phyloP scores from a whole-genome alignment of 345 rosid genomes.

The Aquilaria yunnanensis region DNA sequence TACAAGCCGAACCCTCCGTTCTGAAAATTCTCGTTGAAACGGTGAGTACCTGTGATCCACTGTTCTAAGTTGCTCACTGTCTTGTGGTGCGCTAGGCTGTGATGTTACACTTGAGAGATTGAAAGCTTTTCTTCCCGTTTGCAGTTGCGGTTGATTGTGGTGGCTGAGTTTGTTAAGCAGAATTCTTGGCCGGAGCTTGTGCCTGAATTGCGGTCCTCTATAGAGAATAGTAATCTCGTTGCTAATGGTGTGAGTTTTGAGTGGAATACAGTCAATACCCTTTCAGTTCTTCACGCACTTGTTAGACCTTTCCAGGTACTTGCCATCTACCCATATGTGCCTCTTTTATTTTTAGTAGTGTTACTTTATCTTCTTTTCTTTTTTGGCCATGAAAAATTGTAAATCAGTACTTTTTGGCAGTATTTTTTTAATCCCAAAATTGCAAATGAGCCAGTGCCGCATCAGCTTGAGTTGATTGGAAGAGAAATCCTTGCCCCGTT shows the following conservation, averaged over 20 bases:
- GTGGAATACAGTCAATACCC: slow-evolving; percentile 55
- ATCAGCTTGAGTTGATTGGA: slow-evolving; percentile 59
- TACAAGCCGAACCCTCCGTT: slow-evolving; percentile 49
- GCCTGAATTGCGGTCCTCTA: slow-evolving; percentile 48
- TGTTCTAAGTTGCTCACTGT: background rate
- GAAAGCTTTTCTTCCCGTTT: slow-evolving; percentile 11
- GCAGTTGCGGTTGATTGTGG: slow-evolving; percentile 58
- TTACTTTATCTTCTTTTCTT: slow-evolving; percentile 7
- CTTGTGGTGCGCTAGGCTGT: background rate
- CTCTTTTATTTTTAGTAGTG: background rate
- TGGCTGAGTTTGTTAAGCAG: slow-evolving; percentile 59
- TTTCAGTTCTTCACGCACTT: slow-evolving; percentile 56
- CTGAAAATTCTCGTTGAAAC: slow-evolving; percentile 77
- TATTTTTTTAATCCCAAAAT: slow-evolving; percentile 81
- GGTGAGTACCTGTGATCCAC: slow-evolving; percentile 29
- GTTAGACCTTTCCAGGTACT: slow-evolving; percentile 81
- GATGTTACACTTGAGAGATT: background rate
- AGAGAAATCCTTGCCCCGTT: slow-evolving; percentile 65
- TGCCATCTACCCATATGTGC: slow-evolving; percentile 5
- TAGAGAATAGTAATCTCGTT: slow-evolving; percentile 50
- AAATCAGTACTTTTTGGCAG: slow-evolving; percentile 28
- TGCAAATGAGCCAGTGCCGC: slow-evolving; percentile 77
- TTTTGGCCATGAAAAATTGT: slow-evolving; percentile 6
- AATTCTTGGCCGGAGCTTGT: slow-evolving; percentile 81
- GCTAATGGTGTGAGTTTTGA: slow-evolving; percentile 23